These are phyloP conservation scores for Brassica incana DNA, from an alignment of 345 rosid genomes.

Conservation along the genomic window DNA sequence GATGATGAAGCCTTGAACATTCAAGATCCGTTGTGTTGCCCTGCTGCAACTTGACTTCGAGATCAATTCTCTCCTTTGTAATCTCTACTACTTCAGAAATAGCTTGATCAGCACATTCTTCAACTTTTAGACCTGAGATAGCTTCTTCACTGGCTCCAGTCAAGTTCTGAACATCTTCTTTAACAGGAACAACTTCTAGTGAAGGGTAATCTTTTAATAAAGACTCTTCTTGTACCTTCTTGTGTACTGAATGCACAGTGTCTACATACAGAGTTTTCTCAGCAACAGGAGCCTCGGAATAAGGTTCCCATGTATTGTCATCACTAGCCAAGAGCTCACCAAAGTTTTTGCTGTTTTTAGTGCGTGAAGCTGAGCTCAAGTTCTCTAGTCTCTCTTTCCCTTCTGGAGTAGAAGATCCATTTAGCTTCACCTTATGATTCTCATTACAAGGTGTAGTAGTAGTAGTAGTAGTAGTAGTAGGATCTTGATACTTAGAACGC, in stretches of 20 bases:
- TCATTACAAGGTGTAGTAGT: constrained; percentile 30
- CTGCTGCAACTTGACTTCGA: constrained; percentile 35
- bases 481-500: constrained; percentile 43
- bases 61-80: constrained; percentile 40
- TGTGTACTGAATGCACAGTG: constrained; percentile 46
- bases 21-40: constrained; percentile 33
- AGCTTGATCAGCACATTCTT: constrained; percentile 25
- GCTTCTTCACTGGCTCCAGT: constrained; percentile 25
- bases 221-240: constrained; percentile 38
- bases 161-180: constrained; percentile 33
- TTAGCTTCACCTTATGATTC: constrained; percentile 31
- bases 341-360: constrained; percentile 39
- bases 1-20: constrained; percentile 27
- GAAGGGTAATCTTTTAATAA: constrained; percentile 1
- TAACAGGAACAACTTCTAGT: constrained; percentile 32
- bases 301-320: constrained; percentile 48
- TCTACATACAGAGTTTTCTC: constrained; percentile 88
- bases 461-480: constrained; percentile 17
- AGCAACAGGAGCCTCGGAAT: constrained; percentile 39
- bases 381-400: constrained; percentile 30
- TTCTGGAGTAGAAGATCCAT: constrained; percentile 18
- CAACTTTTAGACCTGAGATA: constrained; percentile 28
- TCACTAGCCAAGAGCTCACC: constrained; percentile 58
- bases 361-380: constrained; percentile 23
- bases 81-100: constrained; percentile 19